These are phyloP conservation scores for Massarina eburnea DNA, from an alignment of 2,329 filamentous ascomycete species.

Conservation along the genomic window DNA sequence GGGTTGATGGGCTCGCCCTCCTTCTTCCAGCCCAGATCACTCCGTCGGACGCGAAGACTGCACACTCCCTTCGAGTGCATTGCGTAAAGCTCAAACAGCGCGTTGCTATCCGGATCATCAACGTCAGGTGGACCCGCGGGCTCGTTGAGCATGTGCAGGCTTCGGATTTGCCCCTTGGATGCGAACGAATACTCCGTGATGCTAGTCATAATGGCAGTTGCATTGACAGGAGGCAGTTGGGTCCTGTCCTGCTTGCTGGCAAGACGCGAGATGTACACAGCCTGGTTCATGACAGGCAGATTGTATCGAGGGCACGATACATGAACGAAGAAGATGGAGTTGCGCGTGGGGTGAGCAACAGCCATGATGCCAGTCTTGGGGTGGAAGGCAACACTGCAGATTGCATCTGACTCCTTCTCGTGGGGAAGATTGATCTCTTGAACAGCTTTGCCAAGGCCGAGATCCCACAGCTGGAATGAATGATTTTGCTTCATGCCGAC, in stretches of 20 bases:
- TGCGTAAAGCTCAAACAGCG: constrained; percentile 90
- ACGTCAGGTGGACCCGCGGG: constrained; percentile 63
- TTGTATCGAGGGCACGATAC: constrained; percentile 93
- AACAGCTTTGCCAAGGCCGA: constrained; percentile 90
- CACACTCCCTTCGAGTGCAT: constrained; percentile 99
- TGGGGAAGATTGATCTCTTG: constrained; percentile 97
- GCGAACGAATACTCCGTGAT: constrained; percentile 93
- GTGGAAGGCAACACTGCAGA: constrained; percentile 96
- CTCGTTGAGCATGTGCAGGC: constrained; percentile 81
- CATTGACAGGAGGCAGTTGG: constrained; percentile 76
- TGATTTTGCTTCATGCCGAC: constrained; percentile 99
- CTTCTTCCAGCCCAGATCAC: constrained; percentile 86
- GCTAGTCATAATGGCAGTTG: constrained; percentile 95
- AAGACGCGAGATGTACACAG: constrained; percentile 80
- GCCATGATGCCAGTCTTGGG: constrained; percentile 89
- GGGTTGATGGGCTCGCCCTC: constrained; percentile 84
- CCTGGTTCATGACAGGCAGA: constrained; percentile 77
- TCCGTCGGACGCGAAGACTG: constrained; percentile 80
- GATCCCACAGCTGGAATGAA: constrained; percentile 96
- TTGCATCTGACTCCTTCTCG: constrained; percentile 93
- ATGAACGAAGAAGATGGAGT: constrained; percentile 96
- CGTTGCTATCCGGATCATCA: constrained; percentile 63
- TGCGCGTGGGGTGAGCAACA: constrained; percentile 92
- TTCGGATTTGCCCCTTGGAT: constrained; percentile 82
- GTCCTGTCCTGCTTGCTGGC: constrained; percentile 50